phyloP scores from a whole-genome alignment of 768 basidiomycete genomes.

The Boletus edulis region DNA sequence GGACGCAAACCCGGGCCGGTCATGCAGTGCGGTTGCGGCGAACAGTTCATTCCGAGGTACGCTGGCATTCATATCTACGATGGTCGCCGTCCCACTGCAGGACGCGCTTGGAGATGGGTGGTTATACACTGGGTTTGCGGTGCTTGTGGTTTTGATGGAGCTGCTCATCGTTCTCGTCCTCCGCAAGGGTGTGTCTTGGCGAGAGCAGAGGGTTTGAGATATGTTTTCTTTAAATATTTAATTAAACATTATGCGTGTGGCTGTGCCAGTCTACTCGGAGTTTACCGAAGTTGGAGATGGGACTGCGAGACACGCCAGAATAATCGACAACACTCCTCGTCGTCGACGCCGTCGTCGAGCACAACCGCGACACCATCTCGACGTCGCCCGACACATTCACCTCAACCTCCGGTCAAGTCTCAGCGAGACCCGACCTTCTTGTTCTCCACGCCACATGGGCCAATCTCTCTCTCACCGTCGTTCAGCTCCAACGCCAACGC shows the following conservation, averaged over 20 bases:
- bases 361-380: slow-evolving; percentile 8
- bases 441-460: slow-evolving; percentile 22
- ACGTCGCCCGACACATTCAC: slow-evolving; percentile 1
- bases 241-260: slow-evolving; percentile 14
- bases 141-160: slow-evolving; percentile 51
- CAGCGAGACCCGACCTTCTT: neutral
- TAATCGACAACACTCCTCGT: slow-evolving; percentile 19
- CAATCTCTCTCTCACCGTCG: slow-evolving; percentile 32
- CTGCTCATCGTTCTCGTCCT: slow-evolving; percentile 58
- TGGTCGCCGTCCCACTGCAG: slow-evolving; percentile 75
- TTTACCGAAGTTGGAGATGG: slow-evolving; percentile 24
- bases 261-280: slow-evolving; percentile 15
- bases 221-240: slow-evolving; percentile 3
- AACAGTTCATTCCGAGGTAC: slow-evolving; percentile 77
- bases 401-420: neutral
- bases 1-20: slow-evolving; percentile 81
- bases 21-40: slow-evolving; percentile 68
- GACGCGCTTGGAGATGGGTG: slow-evolving; percentile 76
- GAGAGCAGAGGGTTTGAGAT: slow-evolving; percentile 35
- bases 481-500: slow-evolving; percentile 9
- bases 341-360: slow-evolving; percentile 6
- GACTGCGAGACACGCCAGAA: slow-evolving; percentile 26
- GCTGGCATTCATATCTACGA: slow-evolving; percentile 64
- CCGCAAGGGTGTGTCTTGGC: slow-evolving; percentile 59
- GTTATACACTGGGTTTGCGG: slow-evolving; percentile 67